Evolutionary conservation across 2,329 filamentous ascomycete species (phyloP).

Genomic region (Lecanoromycetidae sp.): DNA sequence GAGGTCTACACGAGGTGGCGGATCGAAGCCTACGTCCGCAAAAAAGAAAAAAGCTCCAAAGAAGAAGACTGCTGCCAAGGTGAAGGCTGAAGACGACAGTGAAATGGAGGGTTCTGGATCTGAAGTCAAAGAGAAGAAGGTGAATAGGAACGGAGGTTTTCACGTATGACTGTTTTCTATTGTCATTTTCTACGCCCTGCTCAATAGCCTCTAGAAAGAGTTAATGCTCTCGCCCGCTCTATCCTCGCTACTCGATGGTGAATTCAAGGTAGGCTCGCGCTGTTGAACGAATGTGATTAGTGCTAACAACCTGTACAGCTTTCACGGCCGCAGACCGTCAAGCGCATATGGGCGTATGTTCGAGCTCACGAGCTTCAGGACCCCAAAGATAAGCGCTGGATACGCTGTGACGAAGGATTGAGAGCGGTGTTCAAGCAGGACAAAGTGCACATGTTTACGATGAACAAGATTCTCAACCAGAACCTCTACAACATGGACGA

Average conservation of each 20-base stretch:
- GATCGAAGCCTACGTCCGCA: slow-evolving; percentile 43
- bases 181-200: slow-evolving; percentile 2
- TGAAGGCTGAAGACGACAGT: slow-evolving; percentile 68
- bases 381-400: slow-evolving; percentile 80
- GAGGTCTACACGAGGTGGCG: slow-evolving; percentile 65
- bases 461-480: slow-evolving; percentile 90
- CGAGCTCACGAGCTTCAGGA: slow-evolving; percentile 81
- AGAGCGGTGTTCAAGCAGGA: slow-evolving; percentile 83
- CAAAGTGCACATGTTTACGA: slow-evolving; percentile 95
- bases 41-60: slow-evolving; percentile 51
- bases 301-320: slow-evolving; percentile 42
- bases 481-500: slow-evolving; percentile 82
- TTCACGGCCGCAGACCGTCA: slow-evolving; percentile 88
- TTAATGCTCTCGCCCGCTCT: slow-evolving; percentile 35
- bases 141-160: slow-evolving; percentile 75
- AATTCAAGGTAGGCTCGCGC: slow-evolving; percentile 28
- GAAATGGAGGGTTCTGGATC: slow-evolving; percentile 56
- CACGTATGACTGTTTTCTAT: slow-evolving; percentile 44
- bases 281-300: neutral
- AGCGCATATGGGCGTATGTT: slow-evolving; percentile 93
- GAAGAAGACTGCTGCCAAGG: slow-evolving; percentile 62
- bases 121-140: slow-evolving; percentile 46
- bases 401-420: slow-evolving; percentile 83
- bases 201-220: slow-evolving; percentile 29
- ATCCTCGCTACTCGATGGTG: slow-evolving; percentile 33